Evolutionary conservation across 345 rosid species (phyloP).

Genomic region (Abelmoschus esculentus): DNA sequence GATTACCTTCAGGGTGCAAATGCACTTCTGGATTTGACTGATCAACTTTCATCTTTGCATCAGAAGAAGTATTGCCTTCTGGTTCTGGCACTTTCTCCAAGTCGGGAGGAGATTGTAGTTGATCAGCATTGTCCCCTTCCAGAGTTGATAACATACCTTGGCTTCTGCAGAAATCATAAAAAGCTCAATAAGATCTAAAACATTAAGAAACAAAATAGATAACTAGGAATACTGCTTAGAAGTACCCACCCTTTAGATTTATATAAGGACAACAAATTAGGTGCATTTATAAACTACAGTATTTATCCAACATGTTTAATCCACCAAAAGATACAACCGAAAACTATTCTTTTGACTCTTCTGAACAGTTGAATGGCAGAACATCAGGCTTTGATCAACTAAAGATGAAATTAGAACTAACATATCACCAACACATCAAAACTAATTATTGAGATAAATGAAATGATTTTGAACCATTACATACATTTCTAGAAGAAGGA

Average conservation of each 20-base stretch:
- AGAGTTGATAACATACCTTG: conserved; percentile 26
- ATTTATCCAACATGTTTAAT: not conserved
- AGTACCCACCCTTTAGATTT: not conserved
- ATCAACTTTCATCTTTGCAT: conserved; percentile 24
- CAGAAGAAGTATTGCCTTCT: conserved; percentile 19
- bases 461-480: not conserved
- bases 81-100: conserved; percentile 26
- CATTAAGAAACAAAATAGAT: not conserved
- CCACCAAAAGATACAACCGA: not conserved
- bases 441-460: not conserved
- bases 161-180: conserved; percentile 28
- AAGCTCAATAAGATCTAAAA: not conserved
- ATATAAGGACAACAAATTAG: not conserved
- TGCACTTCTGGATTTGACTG: conserved; percentile 31
- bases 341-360: not conserved
- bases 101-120: conserved; percentile 31
- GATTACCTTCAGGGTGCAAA: conserved; percentile 39
- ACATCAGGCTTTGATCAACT: not conserved
- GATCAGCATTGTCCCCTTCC: conserved; percentile 32
- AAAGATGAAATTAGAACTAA: not conserved
- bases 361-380: not conserved
- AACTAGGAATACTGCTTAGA: not conserved
- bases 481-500: not conserved
- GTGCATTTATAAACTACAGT: not conserved
- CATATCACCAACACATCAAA: not conserved